Base-by-base conservation (phyloP, 495 filamentous ascomycete genomes). In the Barbatosphaeria neglecta region DNA sequence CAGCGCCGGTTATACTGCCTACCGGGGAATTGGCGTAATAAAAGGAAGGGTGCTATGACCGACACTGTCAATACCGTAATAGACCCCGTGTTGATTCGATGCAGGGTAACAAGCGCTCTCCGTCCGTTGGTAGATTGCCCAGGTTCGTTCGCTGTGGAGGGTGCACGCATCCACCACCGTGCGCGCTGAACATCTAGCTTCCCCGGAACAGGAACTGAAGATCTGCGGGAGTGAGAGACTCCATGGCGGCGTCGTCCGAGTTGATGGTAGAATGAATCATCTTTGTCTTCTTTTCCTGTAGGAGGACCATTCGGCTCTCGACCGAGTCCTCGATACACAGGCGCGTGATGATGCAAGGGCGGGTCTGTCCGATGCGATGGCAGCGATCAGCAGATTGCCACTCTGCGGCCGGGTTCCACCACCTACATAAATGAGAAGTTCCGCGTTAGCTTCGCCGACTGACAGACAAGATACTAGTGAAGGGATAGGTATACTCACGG, bases 341-440 rank as follows among this genome's bases (percentile, higher is more conserved):
- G 16, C 90, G 79, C 3, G 87, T 96, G 53, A 98, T 89, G n/a
- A 85, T 85, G 57, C 90, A 96, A 31, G 88, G 89, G 8, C 92
- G 83, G 18, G 78, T 82, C 67, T 97, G 92, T 25, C 92, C 92
- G 51, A 98, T 98, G 38, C 92, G 87, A 67, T 98, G 92, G 61
- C 93, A 95, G 51, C 92, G 83, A 62, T 98, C 92, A 3, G 90
- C 90, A 49, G 82, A 86, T 58, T 98, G 92, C 90, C 92, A 96
- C 72, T 98, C 92, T 4, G 90, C 89, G 18, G 89, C 88, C 4
- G 90, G 90, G 50, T 96, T 96, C 90, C 90, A 95, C 90, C 89
- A 95, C 45, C 82, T 86, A 56, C 18, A 51, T 40, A 13, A 13
- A 23, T n/a, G 2, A 13, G 13, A 3, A n/a, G 3, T 15, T 11